Base-by-base conservation (phyloP, 768 basidiomycete genomes). In the Phlebiopsis flavidoalba region DNA sequence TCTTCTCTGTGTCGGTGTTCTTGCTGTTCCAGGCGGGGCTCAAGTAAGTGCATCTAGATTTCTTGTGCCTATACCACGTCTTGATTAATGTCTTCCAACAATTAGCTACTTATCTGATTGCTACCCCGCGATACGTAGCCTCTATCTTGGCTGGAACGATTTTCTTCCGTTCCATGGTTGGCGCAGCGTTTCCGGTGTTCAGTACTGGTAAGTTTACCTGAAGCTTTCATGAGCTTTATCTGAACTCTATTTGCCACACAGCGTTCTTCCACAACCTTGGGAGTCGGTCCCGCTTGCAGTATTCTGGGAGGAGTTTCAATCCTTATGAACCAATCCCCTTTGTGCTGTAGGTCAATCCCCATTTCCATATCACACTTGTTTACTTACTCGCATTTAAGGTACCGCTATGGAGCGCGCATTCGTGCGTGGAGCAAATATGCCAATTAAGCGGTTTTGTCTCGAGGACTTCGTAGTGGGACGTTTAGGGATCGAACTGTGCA, bases 81-180 rank as follows among this genome's bases (percentile, higher is more conserved):
- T 53, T 45, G 46, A 36, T 48, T 62, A 53, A 60, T 51, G 40
- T n/a, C n/a, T n/a, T n/a, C n/a, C 40, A 12, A 12, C 10, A 31
- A 64, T 71, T 36, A 74, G 69, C 56, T 75, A 75, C 61, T 56
- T 72, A 17, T 63, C 71, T 0, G 66, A 67, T 31, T 72, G 70
- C 33, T 75, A 75, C 51, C 70, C n/a, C 72, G 0, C 60, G 46
- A 0, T 71, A 74, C 56, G 71, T 68, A 0, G 74, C 73, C n/a
- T 68, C 68, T 40, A 72, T 74, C 33, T 63, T 75, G 4, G 73
- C 73, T 0, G 73, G 73, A 74, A 74, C 46, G 73, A 69, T 52
- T 60, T n/a, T 74, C 7, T 73, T 73, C 61, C 65, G 74, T 2
- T 69, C 73, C 0, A 61, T 65, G 55, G 66, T 73, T 19, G 59